phyloP scores from a whole-genome alignment of 768 basidiomycete species.

The Boletus sensibilis region DNA sequence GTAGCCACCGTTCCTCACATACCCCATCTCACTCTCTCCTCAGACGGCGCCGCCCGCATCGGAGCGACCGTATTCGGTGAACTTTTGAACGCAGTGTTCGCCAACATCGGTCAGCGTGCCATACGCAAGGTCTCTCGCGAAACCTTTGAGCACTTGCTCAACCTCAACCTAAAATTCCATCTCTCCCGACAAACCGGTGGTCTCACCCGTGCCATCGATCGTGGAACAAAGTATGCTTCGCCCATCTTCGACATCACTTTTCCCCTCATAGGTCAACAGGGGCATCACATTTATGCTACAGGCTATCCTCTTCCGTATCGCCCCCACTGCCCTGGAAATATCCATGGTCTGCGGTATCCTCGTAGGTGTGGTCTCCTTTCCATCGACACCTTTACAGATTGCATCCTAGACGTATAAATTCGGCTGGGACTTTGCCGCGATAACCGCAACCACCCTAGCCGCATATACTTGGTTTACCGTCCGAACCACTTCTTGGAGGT shows the following conservation, averaged over 20 bases:
- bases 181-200: conserved; percentile 93
- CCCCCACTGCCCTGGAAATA: conserved; percentile 94
- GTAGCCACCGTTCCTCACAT: conserved; percentile 31
- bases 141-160: conserved; percentile 90
- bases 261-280: conserved; percentile 39
- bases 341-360: conserved; percentile 96
- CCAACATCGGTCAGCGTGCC: conserved; percentile 91
- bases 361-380: conserved; percentile 44
- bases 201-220: conserved; percentile 92
- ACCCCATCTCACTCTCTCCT: not conserved
- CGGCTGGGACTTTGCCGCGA: conserved; percentile 94
- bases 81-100: conserved; percentile 92
- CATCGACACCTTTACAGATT: not conserved
- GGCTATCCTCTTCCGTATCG: conserved; percentile 91
- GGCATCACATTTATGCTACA: conserved; percentile 95
- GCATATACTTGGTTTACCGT: conserved; percentile 98
- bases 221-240: conserved; percentile 84
- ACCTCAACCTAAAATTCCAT: conserved; percentile 91
- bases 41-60: conserved; percentile 89
- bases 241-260: not conserved
- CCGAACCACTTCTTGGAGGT: conserved; percentile 95
- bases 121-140: conserved; percentile 94
- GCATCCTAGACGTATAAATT: conserved; percentile 85
- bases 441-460: conserved; percentile 80
- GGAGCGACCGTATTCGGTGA: conserved; percentile 90